Conservation (phyloP, 2,329 filamentous ascomycete species). For the Aspergillus hortae region DNA sequence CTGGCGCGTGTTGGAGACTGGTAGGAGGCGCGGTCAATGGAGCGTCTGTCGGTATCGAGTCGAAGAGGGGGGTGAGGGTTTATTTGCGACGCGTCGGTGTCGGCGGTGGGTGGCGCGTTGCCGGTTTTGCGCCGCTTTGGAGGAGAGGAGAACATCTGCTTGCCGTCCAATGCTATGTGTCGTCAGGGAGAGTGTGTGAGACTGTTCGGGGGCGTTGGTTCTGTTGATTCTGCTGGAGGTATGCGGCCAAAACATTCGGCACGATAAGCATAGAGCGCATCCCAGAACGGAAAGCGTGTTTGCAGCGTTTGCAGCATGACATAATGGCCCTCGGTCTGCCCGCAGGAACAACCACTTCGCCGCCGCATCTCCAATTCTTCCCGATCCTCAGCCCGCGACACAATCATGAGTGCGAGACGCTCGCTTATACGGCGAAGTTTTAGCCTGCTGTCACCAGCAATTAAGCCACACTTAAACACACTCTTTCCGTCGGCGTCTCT, state of each 20-base stretch:
- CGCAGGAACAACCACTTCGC: slow-evolving; percentile 3
- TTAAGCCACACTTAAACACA: background rate
- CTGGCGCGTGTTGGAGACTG: slow-evolving; percentile 66
- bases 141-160: slow-evolving; percentile 44
- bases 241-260: background rate
- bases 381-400: slow-evolving; percentile 4
- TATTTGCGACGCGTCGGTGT: slow-evolving; percentile 39
- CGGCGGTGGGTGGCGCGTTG: slow-evolving; percentile 47
- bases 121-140: slow-evolving; percentile 64
- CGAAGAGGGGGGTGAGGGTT: slow-evolving; percentile 19
- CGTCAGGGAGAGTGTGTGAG: background rate
- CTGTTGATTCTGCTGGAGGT: background rate
- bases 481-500: background rate
- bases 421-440: slow-evolving; percentile 13
- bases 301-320: slow-evolving; percentile 40
- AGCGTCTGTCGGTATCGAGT: slow-evolving; percentile 22
- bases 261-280: background rate
- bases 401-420: slow-evolving; percentile 18
- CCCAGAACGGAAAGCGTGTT: slow-evolving; percentile 19
- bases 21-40: slow-evolving; percentile 53
- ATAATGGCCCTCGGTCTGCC: slow-evolving; percentile 15
- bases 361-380: slow-evolving; percentile 11
- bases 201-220: background rate
- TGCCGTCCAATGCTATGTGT: background rate
- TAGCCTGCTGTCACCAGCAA: background rate